These are phyloP conservation scores for Citrus trifoliata DNA, from an alignment of 345 rosid genomes.

Conservation along the genomic window DNA sequence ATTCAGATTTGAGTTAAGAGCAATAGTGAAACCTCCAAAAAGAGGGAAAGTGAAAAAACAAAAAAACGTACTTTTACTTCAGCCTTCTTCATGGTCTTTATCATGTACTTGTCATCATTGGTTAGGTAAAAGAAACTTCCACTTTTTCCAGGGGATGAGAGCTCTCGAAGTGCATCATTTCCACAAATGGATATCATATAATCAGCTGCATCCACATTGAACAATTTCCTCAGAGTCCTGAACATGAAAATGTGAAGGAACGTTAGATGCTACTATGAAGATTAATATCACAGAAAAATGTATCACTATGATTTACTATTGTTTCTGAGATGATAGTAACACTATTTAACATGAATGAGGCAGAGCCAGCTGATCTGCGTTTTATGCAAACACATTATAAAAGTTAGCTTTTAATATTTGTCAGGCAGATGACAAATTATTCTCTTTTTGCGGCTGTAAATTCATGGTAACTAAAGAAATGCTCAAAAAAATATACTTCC, in stretches of 20 bases:
- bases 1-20: background rate
- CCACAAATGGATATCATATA: slow-evolving; percentile 97
- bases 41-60: background rate
- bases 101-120: slow-evolving; percentile 92
- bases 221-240: slow-evolving; percentile 94
- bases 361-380: background rate
- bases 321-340: background rate
- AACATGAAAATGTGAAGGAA: slow-evolving; percentile 7
- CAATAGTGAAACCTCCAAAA: background rate
- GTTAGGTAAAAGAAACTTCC: slow-evolving; percentile 96
- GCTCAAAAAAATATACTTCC: background rate
- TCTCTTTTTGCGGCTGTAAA: background rate
- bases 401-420: background rate
- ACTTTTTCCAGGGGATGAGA: slow-evolving; percentile 98
- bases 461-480: background rate
- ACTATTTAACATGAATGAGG: background rate
- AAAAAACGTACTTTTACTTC: slow-evolving; percentile 71
- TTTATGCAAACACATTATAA: background rate
- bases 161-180: slow-evolving; percentile 92
- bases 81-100: slow-evolving; percentile 94
- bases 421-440: background rate
- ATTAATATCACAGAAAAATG: background rate
- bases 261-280: slow-evolving; percentile 9
- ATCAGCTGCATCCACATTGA: slow-evolving; percentile 92
- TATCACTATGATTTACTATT: background rate